Conservation (phyloP, 345 rosid genomes). For the Eutrema heterophyllum region DNA sequence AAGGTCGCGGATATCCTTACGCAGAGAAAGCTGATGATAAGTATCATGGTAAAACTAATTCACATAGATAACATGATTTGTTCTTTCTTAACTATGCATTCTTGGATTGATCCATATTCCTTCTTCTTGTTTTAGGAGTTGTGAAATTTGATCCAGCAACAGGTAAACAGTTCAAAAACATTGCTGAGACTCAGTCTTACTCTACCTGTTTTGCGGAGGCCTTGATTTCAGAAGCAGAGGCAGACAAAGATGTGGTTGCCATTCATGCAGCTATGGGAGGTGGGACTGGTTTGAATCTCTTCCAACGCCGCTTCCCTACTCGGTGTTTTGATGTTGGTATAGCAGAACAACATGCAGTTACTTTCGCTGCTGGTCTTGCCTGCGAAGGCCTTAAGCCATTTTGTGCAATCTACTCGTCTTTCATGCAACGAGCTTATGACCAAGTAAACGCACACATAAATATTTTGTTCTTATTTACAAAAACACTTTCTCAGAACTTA, state of each 20-base stretch:
- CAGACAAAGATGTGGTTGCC: slow-evolving; percentile 74
- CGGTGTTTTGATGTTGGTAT: slow-evolving; percentile 96
- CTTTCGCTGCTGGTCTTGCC: slow-evolving; percentile 97
- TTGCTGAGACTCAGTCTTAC: slow-evolving; percentile 54
- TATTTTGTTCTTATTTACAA: too few species aligned
- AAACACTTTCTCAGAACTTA: background rate
- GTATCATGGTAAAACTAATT: slow-evolving; percentile 55
- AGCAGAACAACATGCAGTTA: slow-evolving; percentile 99
- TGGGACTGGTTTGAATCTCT: slow-evolving; percentile 83
- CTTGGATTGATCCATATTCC: background rate
- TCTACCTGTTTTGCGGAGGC: slow-evolving; percentile 94
- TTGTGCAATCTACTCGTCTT: slow-evolving; percentile 92
- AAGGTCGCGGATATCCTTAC: slow-evolving; percentile 96
- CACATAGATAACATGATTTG: background rate
- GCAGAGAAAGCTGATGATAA: slow-evolving; percentile 96
- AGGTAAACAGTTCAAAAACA: slow-evolving; percentile 81
- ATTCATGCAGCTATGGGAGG: slow-evolving; percentile 99
- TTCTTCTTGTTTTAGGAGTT: slow-evolving; percentile 59
- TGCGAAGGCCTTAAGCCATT: slow-evolving; percentile 95
- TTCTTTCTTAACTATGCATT: background rate
- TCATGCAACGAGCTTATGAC: slow-evolving; percentile 96
- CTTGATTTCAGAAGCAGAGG: slow-evolving; percentile 87
- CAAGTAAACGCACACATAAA: slow-evolving; percentile 20
- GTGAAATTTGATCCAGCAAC: slow-evolving; percentile 91
- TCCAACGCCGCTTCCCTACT: slow-evolving; percentile 77